Evolutionary conservation across 1,284 basidiomycete species (phyloP), one percentile per base, ranked within the genome.

Genomic region (Blastosporella zonata): DNA sequence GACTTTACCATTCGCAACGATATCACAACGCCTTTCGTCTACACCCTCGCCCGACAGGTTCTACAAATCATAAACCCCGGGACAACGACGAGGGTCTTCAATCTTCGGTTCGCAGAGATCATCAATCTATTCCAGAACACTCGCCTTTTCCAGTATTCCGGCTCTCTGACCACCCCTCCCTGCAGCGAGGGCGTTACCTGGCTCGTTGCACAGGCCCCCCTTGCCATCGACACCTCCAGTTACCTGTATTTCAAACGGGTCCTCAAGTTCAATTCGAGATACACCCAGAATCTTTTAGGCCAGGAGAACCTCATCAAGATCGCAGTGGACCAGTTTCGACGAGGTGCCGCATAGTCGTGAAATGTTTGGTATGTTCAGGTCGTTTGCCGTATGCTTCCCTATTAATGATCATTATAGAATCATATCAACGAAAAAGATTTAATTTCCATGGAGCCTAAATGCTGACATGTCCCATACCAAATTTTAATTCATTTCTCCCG

Each of bases 131-230:
- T 52, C 39, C 31, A 41, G 28, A 48, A 15, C 1, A 5, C 13
- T 6, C 33, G 20, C 10, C 29, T 52, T 2, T 52, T 28, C 15
- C 46, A 48, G 29, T 52, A 52, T 22, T 15, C 21, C 7, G 50
- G 50, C 18, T 52, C 50, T 4, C 39, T 52, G 36, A 52, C 50
- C 3, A 52, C 46, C 15, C 50, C 50, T 27, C 50, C 50, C 5
- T 52, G 50, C 41, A 47, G 34, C n/a, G 45, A 47, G 25, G 50
- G 45, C 36, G 22, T 52, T 23, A 48, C 33, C 6, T 52, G 50
- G 50, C 42, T 52, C 38, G 42, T 52, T n/a, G 29, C 46, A 15
- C 35, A 40, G 37, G 25, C 22, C 2, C 36, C 46, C 1, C 43
- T 52, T 1, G n/a, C 36, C 3, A 22, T 52, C 2, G 38, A 52